Conservation (phyloP, 768 basidiomycete genomes). For the Vishniacozyma victoriae region DNA sequence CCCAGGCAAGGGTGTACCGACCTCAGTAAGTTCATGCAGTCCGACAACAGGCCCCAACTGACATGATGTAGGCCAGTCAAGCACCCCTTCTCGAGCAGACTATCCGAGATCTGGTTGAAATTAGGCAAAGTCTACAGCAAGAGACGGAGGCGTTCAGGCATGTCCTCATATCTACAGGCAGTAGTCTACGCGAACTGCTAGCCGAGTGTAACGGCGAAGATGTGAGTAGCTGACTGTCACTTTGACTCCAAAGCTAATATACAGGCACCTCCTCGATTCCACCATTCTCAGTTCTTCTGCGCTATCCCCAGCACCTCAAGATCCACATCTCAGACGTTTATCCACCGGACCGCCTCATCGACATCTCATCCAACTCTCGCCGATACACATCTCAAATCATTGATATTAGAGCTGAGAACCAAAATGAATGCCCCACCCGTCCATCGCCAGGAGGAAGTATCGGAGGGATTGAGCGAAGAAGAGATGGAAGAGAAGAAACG, state of each 20-base stretch:
- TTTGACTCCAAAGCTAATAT: neutral
- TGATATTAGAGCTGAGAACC: slow-evolving; percentile 26
- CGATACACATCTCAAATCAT: slow-evolving; percentile 26
- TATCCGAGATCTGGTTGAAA: slow-evolving; percentile 35
- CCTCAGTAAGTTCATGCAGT: slow-evolving; percentile 16
- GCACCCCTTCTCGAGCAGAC: slow-evolving; percentile 38
- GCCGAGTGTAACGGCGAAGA: slow-evolving; percentile 26
- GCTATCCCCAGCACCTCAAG: neutral
- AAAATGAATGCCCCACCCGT: slow-evolving; percentile 10
- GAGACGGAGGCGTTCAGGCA: slow-evolving; percentile 46
- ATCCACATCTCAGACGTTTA: neutral
- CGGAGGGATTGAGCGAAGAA: slow-evolving; percentile 5
- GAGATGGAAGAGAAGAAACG: slow-evolving; percentile 28
- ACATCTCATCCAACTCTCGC: slow-evolving; percentile 41
- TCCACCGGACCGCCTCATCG: slow-evolving; percentile 28
- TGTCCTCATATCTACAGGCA: slow-evolving; percentile 42
- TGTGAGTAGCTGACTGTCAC: slow-evolving; percentile 12
- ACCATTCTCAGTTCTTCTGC: slow-evolving; percentile 39
- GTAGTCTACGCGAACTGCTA: slow-evolving; percentile 30
- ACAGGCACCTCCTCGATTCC: slow-evolving; percentile 34
- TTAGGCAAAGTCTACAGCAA: slow-evolving; percentile 40
- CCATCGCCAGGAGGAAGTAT: neutral
- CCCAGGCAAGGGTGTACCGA: slow-evolving; percentile 7
- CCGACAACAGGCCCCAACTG: neutral
- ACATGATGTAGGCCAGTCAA: slow-evolving; percentile 19